Evolutionary conservation across 192 early-diverging fungal species (phyloP).

Genomic region (Entomortierella lignicola): DNA sequence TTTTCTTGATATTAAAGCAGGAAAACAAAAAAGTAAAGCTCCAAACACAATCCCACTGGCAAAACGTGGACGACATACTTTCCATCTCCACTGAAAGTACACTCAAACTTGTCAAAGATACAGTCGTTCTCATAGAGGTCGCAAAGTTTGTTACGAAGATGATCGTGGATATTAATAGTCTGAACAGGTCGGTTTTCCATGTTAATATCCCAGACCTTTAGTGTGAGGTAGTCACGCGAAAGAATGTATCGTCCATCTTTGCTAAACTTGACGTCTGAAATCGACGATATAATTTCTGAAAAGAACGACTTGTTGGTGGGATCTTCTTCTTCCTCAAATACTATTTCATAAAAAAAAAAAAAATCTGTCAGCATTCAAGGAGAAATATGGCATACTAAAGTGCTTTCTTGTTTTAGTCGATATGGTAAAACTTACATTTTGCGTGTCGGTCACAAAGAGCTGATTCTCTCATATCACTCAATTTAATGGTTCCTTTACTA

Average conservation of each 20-base stretch:
- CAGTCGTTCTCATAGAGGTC: conserved; percentile 99
- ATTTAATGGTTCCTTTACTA: conserved; percentile 97
- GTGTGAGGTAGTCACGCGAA: conserved; percentile 95
- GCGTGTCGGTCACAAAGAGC: conserved; percentile 96
- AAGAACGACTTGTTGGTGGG: conserved; percentile 97
- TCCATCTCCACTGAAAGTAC: conserved; percentile 96
- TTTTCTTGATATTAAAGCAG: neutral
- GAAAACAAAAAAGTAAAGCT: too few species aligned
- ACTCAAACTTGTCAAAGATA: conserved; percentile 99
- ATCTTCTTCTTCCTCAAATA: conserved; percentile 97
- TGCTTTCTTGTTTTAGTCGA: too few species aligned
- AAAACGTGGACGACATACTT: conserved; percentile 66
- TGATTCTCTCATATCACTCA: conserved; percentile 95
- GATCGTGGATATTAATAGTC: conserved; percentile 97
- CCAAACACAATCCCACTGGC: neutral
- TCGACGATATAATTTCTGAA: conserved; percentile 99
- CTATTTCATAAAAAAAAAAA: too few species aligned
- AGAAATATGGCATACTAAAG: too few species aligned
- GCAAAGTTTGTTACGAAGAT: conserved; percentile 94
- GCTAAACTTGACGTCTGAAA: conserved; percentile 97
- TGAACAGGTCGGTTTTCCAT: conserved; percentile 95
- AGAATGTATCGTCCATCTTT: conserved; percentile 97
- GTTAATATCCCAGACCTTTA: conserved; percentile 99
- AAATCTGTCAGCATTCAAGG: too few species aligned
- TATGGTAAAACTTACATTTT: conserved; percentile 88